Percentiles rank a stretch among this genome's conserved stretches.
Evolutionary conservation across 805 yeast species (phyloP).

Genomic region (Kodamaea kaohsiungensis): DNA sequence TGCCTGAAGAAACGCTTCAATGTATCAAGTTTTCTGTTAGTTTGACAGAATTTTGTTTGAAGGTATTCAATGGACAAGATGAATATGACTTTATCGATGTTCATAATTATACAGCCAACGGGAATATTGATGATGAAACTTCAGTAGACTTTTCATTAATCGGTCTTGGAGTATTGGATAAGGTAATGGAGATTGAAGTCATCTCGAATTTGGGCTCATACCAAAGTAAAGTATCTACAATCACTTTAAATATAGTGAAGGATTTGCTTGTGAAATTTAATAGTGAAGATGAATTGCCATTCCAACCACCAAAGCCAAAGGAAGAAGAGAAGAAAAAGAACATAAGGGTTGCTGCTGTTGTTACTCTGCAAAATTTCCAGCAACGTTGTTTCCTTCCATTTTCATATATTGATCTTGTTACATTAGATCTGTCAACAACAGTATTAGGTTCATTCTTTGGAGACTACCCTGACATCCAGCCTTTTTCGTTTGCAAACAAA

Average conservation of each 20-base stretch:
- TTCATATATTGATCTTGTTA: constrained; percentile 11
- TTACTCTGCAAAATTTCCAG: constrained; percentile 4
- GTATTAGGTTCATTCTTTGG: not conserved
- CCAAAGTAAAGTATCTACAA: constrained; percentile 21
- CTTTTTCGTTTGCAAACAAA: not conserved
- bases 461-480: not conserved
- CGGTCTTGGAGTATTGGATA: not conserved
- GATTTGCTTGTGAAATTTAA: not conserved
- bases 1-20: not conserved
- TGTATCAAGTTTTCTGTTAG: not conserved
- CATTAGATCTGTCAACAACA: not conserved
- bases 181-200: constrained; percentile 5
- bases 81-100: constrained; percentile 19
- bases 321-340: not conserved
- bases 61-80: not conserved
- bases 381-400: constrained; percentile 14
- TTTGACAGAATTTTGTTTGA: constrained; percentile 7
- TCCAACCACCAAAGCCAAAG: constrained; percentile 10
- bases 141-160: constrained; percentile 1
- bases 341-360: not conserved
- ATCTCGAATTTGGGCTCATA: constrained; percentile 18
- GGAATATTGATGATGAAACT: not conserved
- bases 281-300: not conserved
- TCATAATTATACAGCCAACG: constrained; percentile 10
- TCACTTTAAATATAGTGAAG: constrained; percentile 10